These are phyloP conservation scores for Chlamydomonas eustigma DNA, from an alignment of 139 green algal genomes.

Conservation along the genomic window DNA sequence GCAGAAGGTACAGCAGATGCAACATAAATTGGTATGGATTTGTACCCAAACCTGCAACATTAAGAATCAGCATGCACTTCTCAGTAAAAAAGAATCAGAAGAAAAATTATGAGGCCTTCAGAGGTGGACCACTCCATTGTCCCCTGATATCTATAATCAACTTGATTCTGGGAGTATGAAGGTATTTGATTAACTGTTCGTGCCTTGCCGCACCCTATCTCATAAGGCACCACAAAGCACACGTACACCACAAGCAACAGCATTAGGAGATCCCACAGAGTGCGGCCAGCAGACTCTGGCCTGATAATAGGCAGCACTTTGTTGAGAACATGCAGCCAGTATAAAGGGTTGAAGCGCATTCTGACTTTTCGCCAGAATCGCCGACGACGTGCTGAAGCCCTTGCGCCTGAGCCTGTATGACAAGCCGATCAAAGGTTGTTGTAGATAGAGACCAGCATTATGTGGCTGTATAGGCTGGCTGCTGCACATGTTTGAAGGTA, in stretches of 20 bases:
- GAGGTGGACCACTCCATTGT: too few species aligned
- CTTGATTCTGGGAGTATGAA: too few species aligned
- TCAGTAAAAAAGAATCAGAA: too few species aligned
- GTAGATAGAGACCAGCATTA: too few species aligned
- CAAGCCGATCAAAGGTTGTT: too few species aligned
- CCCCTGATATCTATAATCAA: too few species aligned
- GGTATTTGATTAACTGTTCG: too few species aligned
- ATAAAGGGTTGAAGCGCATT: constrained; percentile 24
- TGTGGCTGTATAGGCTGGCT: too few species aligned
- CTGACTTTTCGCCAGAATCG: constrained; percentile 22
- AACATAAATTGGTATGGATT: background rate
- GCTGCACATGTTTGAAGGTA: too few species aligned
- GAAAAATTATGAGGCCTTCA: too few species aligned
- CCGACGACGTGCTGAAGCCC: background rate
- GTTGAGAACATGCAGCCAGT: constrained; percentile 44
- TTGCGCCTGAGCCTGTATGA: background rate
- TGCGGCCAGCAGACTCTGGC: constrained; percentile 24
- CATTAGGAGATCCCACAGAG: constrained; percentile 50
- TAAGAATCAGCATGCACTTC: constrained; percentile 39
- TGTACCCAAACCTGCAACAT: constrained; percentile 22
- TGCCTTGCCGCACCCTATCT: constrained; percentile 19
- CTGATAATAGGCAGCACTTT: constrained; percentile 47
- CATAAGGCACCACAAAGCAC: constrained; percentile 41
- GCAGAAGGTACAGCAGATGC: background rate
- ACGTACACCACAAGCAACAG: constrained; percentile 56